Evolutionary conservation across 495 filamentous ascomycete genomes (phyloP).

Genomic region (Entonaema liquescens): DNA sequence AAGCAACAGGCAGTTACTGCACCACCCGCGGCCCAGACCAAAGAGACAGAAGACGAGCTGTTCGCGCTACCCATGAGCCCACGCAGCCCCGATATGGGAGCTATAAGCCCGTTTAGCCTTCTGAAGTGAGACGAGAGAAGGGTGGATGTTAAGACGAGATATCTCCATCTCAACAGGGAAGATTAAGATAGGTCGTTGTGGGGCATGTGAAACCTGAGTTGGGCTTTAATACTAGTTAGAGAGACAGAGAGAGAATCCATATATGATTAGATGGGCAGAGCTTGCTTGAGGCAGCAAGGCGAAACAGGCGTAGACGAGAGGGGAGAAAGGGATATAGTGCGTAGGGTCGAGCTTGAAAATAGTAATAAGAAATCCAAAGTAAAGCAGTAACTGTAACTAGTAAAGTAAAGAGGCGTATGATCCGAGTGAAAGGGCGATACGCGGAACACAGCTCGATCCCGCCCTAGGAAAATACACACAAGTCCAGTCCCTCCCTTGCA

Average conservation of each 20-base stretch:
- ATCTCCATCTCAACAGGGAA: background rate
- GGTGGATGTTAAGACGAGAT: too few species aligned
- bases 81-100: conserved; percentile 77
- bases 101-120: conserved; percentile 71
- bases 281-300: background rate
- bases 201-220: background rate
- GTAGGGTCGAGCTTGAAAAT: background rate
- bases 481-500: background rate
- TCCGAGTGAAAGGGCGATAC: background rate
- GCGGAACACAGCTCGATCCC: too few species aligned
- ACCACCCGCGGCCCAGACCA: conserved; percentile 39
- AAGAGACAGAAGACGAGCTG: conserved; percentile 73
- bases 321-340: background rate
- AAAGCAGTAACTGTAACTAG: background rate
- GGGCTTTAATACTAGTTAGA: background rate
- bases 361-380: background rate
- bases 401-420: background rate
- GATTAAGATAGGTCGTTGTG: background rate
- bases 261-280: background rate
- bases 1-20: conserved; percentile 42
- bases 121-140: conserved; percentile 38
- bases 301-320: background rate
- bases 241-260: background rate
- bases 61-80: conserved; percentile 85
- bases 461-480: background rate